Percentiles rank a stretch among this genome's conserved stretches.
phyloP scores from a whole-genome alignment of 2,329 filamentous ascomycete genomes.

The Aspergillus transmontanensis region DNA sequence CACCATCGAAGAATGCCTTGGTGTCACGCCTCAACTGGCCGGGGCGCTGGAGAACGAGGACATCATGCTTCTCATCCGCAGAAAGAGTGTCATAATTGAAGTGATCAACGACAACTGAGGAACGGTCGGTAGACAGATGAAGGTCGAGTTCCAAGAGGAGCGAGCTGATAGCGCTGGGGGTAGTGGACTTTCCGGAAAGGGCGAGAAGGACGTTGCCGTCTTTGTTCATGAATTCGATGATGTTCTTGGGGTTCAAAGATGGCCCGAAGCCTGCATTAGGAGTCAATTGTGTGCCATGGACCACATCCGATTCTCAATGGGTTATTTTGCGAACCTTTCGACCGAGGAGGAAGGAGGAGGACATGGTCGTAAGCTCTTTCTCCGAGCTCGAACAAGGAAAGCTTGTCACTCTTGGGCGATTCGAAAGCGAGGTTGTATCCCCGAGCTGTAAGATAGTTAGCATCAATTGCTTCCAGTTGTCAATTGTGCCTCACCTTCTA shows the following conservation, averaged over 20 bases:
- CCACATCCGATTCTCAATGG: neutral
- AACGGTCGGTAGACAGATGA: conserved; percentile 80
- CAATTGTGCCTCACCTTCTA: conserved; percentile 43
- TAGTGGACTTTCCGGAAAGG: conserved; percentile 71
- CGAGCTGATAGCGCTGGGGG: conserved; percentile 72
- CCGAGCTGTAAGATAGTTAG: conserved; percentile 60
- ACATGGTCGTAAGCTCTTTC: conserved; percentile 90
- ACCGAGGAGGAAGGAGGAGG: conserved; percentile 82
- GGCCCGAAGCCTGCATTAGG: conserved; percentile 73
- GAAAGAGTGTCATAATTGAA: conserved; percentile 85
- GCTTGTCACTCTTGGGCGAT: conserved; percentile 75
- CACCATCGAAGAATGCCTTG: conserved; percentile 75
- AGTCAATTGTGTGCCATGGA: conserved; percentile 27
- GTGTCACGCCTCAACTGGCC: conserved; percentile 66
- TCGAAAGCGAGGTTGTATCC: conserved; percentile 81
- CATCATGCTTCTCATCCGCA: conserved; percentile 82
- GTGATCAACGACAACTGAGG: conserved; percentile 86
- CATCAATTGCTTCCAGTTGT: conserved; percentile 1
- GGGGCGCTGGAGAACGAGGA: conserved; percentile 76
- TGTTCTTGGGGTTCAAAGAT: conserved; percentile 77
- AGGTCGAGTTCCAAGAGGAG: conserved; percentile 89
- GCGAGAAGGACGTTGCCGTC: conserved; percentile 89
- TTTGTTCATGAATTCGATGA: conserved; percentile 89
- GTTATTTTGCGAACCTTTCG: conserved; percentile 67
- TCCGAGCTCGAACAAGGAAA: conserved; percentile 82